These are phyloP conservation scores for Solanum arcanum DNA, from an alignment of 257 asterid species.

Conservation along the genomic window DNA sequence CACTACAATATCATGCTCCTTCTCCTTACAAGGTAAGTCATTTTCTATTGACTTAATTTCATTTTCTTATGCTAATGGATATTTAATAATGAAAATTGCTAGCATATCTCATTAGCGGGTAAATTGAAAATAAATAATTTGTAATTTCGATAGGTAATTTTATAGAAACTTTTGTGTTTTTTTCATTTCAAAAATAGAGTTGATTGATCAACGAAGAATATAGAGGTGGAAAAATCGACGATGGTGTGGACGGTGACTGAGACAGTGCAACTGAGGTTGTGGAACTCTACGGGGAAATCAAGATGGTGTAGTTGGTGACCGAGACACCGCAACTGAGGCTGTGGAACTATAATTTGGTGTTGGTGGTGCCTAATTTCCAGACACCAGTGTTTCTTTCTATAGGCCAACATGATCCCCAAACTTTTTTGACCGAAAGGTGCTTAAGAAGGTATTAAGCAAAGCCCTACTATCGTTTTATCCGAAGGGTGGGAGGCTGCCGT, in stretches of 20 bases:
- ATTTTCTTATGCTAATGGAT: too few relatives aligned
- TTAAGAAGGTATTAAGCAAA: constrained; percentile 65
- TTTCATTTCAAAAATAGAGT: neutral
- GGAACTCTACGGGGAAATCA: too few relatives aligned
- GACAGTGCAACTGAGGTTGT: too few relatives aligned
- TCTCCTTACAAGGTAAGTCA: too few relatives aligned
- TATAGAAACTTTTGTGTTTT: neutral
- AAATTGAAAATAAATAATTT: neutral
- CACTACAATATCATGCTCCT: too few relatives aligned
- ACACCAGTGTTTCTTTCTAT: constrained; percentile 92
- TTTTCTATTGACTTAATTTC: too few relatives aligned
- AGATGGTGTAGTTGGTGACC: constrained; percentile 33
- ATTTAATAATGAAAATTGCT: too few relatives aligned
- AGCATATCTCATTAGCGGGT: too few relatives aligned
- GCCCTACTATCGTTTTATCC: constrained; percentile 36
- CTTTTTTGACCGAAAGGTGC: constrained; percentile 51
- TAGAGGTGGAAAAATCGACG: constrained; percentile 41
- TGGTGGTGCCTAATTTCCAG: constrained; percentile 93
- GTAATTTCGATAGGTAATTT: neutral
- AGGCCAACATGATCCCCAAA: constrained; percentile 38
- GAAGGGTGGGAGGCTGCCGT: too few relatives aligned
- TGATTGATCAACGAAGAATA: constrained; percentile 28
- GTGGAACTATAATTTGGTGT: constrained; percentile 89
- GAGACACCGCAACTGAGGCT: constrained; percentile 46
- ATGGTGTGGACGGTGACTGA: constrained; percentile 8